A percentile compares a stretch with the other conserved stretches of the same genome.
These are phyloP conservation scores for Scutellaria minor DNA, from an alignment of 257 asterid genomes.

Conservation along the genomic window DNA sequence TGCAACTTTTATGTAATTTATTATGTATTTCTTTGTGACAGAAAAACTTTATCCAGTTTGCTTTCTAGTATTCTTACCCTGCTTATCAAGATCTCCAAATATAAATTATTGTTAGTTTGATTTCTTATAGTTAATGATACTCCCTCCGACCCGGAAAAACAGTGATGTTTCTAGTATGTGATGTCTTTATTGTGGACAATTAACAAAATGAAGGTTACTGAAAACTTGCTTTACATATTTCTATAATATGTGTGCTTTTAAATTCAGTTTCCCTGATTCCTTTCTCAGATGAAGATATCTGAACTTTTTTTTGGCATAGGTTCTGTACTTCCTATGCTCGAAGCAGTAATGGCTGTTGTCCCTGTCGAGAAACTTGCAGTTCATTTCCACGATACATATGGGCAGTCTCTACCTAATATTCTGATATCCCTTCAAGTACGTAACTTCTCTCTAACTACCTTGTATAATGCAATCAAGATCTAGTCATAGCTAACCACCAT, in stretches of 20 bases:
- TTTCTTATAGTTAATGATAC: constrained; percentile 11
- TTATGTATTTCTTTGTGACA: not conserved
- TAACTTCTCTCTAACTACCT: constrained; percentile 15
- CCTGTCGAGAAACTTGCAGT: constrained; percentile 89
- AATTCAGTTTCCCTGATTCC: constrained; percentile 1
- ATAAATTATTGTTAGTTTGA: not conserved
- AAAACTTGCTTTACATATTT: not conserved
- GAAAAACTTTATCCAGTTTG: not conserved
- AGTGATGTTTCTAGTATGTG: too few species aligned
- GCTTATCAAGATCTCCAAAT: not conserved
- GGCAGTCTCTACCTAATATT: constrained; percentile 92
- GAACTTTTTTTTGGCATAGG: constrained; percentile 46
- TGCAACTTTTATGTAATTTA: not conserved
- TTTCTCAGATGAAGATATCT: constrained; percentile 18
- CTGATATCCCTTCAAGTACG: constrained; percentile 89
- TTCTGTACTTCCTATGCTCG: constrained; percentile 86
- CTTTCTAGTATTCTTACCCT: not conserved
- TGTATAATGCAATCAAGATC: not conserved
- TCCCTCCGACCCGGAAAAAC: too few species aligned
- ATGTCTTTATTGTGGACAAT: constrained; percentile 1
- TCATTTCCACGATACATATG: constrained; percentile 93
- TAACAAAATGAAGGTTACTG: not conserved
- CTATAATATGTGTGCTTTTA: not conserved
- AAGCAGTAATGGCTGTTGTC: constrained; percentile 86
- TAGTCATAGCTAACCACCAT: constrained; percentile 11